Base-by-base conservation (phyloP, 495 filamentous ascomycete genomes). In the Lophiostoma macrostomum region DNA sequence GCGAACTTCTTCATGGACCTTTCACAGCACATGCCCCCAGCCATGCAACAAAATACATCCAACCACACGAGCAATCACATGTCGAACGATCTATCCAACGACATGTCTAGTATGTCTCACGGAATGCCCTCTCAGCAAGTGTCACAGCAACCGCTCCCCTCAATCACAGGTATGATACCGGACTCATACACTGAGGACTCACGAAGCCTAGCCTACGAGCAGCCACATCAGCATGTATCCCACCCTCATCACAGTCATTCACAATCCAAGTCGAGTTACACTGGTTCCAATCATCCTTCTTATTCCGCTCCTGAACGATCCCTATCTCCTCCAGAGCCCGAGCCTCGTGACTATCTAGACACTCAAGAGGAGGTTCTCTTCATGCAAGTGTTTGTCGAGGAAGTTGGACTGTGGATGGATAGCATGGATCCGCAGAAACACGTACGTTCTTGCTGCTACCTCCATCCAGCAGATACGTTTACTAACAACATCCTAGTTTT, bases 341-440 rank as follows among this genome's bases (percentile, higher is more conserved):
- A 56, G 19, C 36, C 36, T 32, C 64, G 64, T 49, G 64, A 70
- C 16, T 86, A 77, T 56, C 73, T 96, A 22, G 80, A 78, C 50
- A 79, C 79, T 12, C 80, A 83, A 2, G 86, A 95, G 37, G 87
- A 95, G 65, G 76, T 90, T 1, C 74, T 83, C 32, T 87, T 89
- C 61, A 87, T 98, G 81, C 89, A 94, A 65, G 82, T 87, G 0
- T 98, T 95, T 65, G 82, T 93, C 22, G 88, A 95, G 62, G 87
- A 96, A 58, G 86, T 98, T 13, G 90, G 87, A 3, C 69, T 87
- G 14, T 95, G 91, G 87, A 93, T 98, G 89, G 93, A 97, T 67
- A 87, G 82, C 39, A 80, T 96, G 73, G 87, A 96, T 72, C 77
- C 80, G 24, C 76, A 80, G 64, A 94, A 95, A 74, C 88, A 96